A percentile compares a stretch with the other conserved stretches of the same genome.
Conservation (phyloP, 345 rosid species). For the Microcos paniculata region DNA sequence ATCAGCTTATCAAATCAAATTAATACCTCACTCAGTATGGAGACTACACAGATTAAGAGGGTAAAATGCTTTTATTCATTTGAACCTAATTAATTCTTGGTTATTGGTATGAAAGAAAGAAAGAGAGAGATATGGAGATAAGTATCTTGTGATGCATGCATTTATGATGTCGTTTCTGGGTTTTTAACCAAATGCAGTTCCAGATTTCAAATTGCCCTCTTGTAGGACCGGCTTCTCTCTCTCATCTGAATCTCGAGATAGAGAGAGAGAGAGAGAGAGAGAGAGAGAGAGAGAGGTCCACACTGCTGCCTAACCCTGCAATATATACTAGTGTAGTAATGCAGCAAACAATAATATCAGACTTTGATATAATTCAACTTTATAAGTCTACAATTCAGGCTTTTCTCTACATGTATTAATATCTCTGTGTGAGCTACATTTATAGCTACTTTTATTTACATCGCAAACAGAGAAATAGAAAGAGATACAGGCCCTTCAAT, state of each 20-base stretch:
- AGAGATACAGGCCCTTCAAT: neutral
- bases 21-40: too few relatives aligned
- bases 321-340: neutral
- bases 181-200: neutral
- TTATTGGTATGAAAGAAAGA: too few relatives aligned
- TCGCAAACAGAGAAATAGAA: neutral
- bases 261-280: neutral
- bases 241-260: neutral
- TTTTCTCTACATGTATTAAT: neutral
- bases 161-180: neutral
- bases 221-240: neutral
- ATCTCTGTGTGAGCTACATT: neutral
- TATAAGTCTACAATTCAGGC: neutral
- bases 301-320: conserved; percentile 10
- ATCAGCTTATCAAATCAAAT: too few relatives aligned
- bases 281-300: conserved; percentile 11
- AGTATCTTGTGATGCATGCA: too few relatives aligned
- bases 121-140: too few relatives aligned
- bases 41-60: too few relatives aligned
- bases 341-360: neutral
- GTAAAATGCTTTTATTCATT: too few relatives aligned
- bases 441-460: neutral
- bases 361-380: neutral
- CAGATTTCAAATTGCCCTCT: neutral
- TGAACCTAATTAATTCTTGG: too few relatives aligned